These are phyloP conservation scores for Aspergillus mulundensis DNA, from an alignment of 495 filamentous ascomycete genomes.

Conservation along the genomic window DNA sequence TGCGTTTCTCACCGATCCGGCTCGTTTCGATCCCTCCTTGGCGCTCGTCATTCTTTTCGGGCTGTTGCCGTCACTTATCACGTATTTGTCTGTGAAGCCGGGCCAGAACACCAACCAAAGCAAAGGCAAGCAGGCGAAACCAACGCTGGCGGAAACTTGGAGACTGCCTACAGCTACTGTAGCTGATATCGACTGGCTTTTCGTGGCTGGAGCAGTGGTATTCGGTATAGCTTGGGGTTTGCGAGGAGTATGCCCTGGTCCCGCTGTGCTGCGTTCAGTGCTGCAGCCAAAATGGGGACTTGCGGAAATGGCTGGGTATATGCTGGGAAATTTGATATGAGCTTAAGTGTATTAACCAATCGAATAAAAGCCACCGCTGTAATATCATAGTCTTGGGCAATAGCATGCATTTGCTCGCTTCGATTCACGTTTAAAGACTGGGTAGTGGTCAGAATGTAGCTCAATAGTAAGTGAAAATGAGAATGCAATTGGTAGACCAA, in stretches of 20 bases:
- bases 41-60: slow-evolving; percentile 49
- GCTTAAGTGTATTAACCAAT: neutral
- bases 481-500: neutral
- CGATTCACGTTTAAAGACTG: slow-evolving; percentile 13
- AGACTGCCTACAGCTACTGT: slow-evolving; percentile 42
- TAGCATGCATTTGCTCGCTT: neutral
- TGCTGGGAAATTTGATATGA: slow-evolving; percentile 36
- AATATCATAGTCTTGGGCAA: neutral
- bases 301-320: slow-evolving; percentile 47
- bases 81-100: slow-evolving; percentile 30
- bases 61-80: slow-evolving; percentile 41
- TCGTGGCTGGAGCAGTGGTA: slow-evolving; percentile 44
- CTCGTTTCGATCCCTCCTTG: slow-evolving; percentile 52
- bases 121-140: slow-evolving; percentile 20
- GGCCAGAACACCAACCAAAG: slow-evolving; percentile 21
- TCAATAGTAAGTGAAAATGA: neutral
- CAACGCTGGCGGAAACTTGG: slow-evolving; percentile 44
- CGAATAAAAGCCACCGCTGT: no score
- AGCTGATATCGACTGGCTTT: slow-evolving; percentile 51
- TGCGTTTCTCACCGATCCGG: slow-evolving; percentile 37
- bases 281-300: slow-evolving; percentile 49
- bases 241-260: slow-evolving; percentile 53
- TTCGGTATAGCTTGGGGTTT: slow-evolving; percentile 58
- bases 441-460: slow-evolving; percentile 6
- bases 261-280: slow-evolving; percentile 45